Evolutionary conservation across 129 eudicot genomes (phyloP), one percentile per base, ranked within the genome.

Genomic region (Tagetes erecta): DNA sequence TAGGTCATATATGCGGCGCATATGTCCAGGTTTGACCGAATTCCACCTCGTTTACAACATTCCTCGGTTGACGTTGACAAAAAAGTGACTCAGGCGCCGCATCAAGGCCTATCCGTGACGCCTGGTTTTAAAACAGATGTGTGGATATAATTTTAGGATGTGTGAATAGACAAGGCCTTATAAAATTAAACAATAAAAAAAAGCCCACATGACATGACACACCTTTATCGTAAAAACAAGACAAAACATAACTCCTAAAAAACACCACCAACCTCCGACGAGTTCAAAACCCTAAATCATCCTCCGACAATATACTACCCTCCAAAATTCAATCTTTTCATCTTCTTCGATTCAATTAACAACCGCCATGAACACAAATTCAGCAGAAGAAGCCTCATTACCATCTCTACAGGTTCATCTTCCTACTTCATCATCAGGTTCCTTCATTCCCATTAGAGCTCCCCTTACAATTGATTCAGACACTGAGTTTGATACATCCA

Each of bases 401-500:
- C 73, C 80, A 30, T 76, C 71, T 13, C 74, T 52, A 14, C 63
- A 69, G 68, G 63, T 69, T 35, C 71, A 36, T 38, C 55, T 45
- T 36, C 64, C 70, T 35, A 58, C 35, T 74, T 70, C 76, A 65
- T 68, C 83, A 50, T 27, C 94, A 91, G 92, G 89, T 86, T 82
- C 72, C 82, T 84, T 83, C 50, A 42, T 82, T 40, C 89, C 86
- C 65, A 91, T 91, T 72, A 86, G 97, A 82, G 97, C 97, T 80
- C 97, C 97, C 40, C 85, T 82, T n/a, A 91, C 97, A 14, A 20
- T 84, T 76, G 97, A 91, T 74, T 86, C 87, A 78, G 95, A 91
- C 71, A 75, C 77, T 74, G 96, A 90, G 33, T 77, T 57, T 46
- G 64, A 45, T 72, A 49, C 78, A 67, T 81, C 86, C 6, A 36